Base-by-base conservation (phyloP, 129 eudicot genomes). In the Calendula officinalis region DNA sequence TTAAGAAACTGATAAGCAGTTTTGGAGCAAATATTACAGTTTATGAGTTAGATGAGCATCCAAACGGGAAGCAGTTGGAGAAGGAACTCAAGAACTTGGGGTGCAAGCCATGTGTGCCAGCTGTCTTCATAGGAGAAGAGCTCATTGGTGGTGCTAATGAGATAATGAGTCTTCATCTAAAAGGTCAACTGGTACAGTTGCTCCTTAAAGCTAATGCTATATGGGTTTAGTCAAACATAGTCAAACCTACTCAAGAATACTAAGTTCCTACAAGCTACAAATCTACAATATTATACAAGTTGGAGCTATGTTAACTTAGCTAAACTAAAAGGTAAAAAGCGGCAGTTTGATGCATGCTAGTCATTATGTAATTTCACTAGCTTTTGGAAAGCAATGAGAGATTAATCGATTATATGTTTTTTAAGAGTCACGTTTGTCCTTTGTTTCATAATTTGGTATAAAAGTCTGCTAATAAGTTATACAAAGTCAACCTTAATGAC, bases 81-180 rank as follows among this genome's bases (percentile, higher is more conserved):
- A 80, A 72, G 69, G 90, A 75, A 34, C 81, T 84, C 45, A 72
- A 27, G 70, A 78, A 65, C 37, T 58, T 84, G 33, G 86, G 90
- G 56, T 53, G 70, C 66, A 74, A 77, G 72, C 90, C 90, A 36
- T 77, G 84, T 56, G 79, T 77, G 3, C 96, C 96, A 56, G 92
- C 85, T 39, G 91, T 88, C 49, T 84, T 81, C 77, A 82, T 88
- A 7, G 91, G 86, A 30, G 72, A 77, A 47, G 41, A 77, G 62
- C 74, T 79, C 30, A 72, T 88, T 39, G 97, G 97, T 44, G 97
- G 97, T 40, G 67, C 97, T 38, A 78, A 90, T 74, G 89, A 86
- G 65, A 58, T 86, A 67, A 80, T 87, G 82, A 81, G 91, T 79
- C 91, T 88, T 56, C 92, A 88, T 68, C 79, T 88, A 3, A 72